Evolutionary conservation across 2,329 filamentous ascomycete genomes (phyloP).

Genomic region (Cytospora paraplurivora): DNA sequence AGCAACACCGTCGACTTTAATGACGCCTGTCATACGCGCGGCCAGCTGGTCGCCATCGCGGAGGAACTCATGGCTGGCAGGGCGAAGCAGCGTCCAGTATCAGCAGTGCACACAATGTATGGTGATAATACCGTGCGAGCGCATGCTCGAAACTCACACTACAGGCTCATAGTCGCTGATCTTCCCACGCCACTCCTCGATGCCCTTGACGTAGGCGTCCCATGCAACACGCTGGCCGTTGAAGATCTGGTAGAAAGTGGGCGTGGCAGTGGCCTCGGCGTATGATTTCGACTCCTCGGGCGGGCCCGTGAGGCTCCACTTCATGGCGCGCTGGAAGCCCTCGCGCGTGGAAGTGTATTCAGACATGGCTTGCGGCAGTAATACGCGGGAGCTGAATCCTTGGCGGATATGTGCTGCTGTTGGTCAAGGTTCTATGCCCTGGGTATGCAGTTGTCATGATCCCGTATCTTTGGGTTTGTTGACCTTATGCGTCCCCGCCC

Average conservation of each 20-base stretch:
- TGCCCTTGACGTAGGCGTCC: slow-evolving; percentile 32
- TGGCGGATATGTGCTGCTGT: no score
- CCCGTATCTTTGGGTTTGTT: no score
- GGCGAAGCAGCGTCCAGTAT: not conserved
- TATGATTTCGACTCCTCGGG: slow-evolving; percentile 29
- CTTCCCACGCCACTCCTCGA: slow-evolving; percentile 36
- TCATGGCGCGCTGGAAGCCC: slow-evolving; percentile 35
- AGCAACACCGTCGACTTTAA: slow-evolving; percentile 34
- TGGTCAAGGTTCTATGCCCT: no score
- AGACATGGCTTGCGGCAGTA: slow-evolving; percentile 29
- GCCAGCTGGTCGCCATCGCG: slow-evolving; percentile 37
- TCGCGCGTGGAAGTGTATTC: slow-evolving; percentile 34
- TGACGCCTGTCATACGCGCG: slow-evolving; percentile 36
- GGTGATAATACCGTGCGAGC: no score
- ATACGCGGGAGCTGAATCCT: no score
- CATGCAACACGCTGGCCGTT: slow-evolving; percentile 33
- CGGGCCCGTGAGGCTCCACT: slow-evolving; percentile 31
- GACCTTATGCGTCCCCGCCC: no score
- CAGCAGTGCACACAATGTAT: no score
- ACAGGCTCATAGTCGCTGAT: slow-evolving; percentile 35
- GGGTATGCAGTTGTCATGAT: no score
- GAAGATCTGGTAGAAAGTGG: slow-evolving; percentile 33
- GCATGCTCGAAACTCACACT: slow-evolving; percentile 31
- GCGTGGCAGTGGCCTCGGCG: slow-evolving; percentile 21
- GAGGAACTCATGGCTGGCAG: slow-evolving; percentile 35